Base-by-base conservation (phyloP, 106 monocot species). In the Vanilla planifolia region DNA sequence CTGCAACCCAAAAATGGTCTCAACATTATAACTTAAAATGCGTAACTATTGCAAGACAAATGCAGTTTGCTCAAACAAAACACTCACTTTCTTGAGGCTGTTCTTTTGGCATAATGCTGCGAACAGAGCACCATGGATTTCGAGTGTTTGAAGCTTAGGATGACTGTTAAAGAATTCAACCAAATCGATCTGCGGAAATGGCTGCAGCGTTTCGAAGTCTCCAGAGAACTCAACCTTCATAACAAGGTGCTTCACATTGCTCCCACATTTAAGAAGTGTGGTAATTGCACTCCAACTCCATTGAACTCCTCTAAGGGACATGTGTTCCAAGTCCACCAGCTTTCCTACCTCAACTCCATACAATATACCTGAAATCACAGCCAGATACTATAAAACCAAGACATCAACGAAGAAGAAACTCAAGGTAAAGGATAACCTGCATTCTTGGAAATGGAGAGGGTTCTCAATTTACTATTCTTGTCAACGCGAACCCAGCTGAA, bases 161-260 rank as follows among this genome's bases (percentile, higher is more conserved):
- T 90, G 95, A 30, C 50, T 73, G 35, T 85, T 85, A 62, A 93
- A 93, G 66, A 88, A 93, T 21, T 95, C 80, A 25, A 89, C 83
- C 43, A 89, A 61, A 59, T 80, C 92, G 45, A 92, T 69, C 51
- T 82, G 85, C 4, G 92, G 92, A 62, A 92, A 92, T 3, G 92
- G 85, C 26, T 77, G 69, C 15, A 98, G 77, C 7, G 69, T 67
- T 60, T 91, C 82, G 25, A 65, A 75, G 35, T 98, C 87, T 7
- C 98, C 98, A 48, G 74, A 71, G 32, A 99, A 99, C 41, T 99
- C 98, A 39, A 99, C 75, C 68, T 99, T 92, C 88, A 99, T 92
- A 11, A 88, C 64, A 0, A 99, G 73, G 52, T 88, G 85, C 47
- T 75, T 79, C 60, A 99, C 88, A 23, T 85, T 77, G 25, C 66